Conservation (phyloP, 768 basidiomycete species). For the Hortiboletus flavorubellus region DNA sequence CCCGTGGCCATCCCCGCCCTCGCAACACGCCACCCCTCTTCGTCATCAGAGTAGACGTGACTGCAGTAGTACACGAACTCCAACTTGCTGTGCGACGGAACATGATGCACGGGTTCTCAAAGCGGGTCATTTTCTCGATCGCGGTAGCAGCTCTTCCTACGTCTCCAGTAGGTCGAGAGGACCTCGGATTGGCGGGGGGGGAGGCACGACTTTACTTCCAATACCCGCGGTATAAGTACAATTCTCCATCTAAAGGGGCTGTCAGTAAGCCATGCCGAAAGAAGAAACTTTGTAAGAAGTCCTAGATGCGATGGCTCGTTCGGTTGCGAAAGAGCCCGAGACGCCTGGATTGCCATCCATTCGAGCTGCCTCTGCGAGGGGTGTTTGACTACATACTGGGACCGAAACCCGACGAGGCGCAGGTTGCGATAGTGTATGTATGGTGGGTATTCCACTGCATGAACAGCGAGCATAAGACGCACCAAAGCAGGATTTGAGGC, state of each 20-base stretch:
- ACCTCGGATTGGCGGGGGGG: constrained; percentile 38
- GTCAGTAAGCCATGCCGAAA: neutral
- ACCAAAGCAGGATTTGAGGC: neutral
- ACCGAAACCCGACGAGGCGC: constrained; percentile 39
- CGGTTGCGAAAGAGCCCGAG: neutral
- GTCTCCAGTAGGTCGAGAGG: constrained; percentile 15
- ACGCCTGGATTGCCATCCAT: neutral
- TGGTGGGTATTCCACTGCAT: neutral
- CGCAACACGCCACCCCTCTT: constrained; percentile 19
- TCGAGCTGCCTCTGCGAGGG: neutral
- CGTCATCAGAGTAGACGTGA: constrained; percentile 34
- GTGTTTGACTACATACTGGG: constrained; percentile 28
- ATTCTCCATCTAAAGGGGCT: neutral
- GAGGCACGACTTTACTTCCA: constrained; percentile 33
- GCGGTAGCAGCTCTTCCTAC: neutral
- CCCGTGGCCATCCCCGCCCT: constrained; percentile 33
- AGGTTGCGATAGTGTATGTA: constrained; percentile 15
- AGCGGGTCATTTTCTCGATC: neutral
- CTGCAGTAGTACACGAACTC: neutral
- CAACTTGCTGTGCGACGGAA: neutral
- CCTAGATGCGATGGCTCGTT: neutral
- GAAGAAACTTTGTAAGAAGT: neutral
- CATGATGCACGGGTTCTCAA: neutral
- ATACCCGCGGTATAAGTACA: neutral
- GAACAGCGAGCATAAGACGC: neutral